Evolutionary conservation across 129 eudicot species (phyloP), one percentile per base, ranked within the genome.

Genomic region (Smallanthus sonchifolius): DNA sequence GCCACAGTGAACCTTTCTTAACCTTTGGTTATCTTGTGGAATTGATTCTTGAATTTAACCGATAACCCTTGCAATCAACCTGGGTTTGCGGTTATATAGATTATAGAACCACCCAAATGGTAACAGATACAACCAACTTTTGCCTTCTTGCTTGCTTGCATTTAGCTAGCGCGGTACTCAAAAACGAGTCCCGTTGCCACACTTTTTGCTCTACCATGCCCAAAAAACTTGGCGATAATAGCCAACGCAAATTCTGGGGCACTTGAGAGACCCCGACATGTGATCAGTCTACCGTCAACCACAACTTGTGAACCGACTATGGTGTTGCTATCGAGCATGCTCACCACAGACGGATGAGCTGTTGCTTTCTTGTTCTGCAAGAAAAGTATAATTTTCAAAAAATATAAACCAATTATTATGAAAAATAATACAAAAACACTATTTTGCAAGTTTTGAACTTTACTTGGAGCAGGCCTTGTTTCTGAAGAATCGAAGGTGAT

Each of bases 141-240:
- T 15, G 39, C 19, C 10, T 35, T 10, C 61, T 47, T 45, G 15
- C 63, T 71, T 16, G 9, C 38, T 4, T 52, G 48, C 73, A 30
- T 17, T 72, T 84, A 88, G 63, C 69, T 82, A 56, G 77, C 81
- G 44, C 86, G 85, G 81, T 90, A 94, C 75, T 88, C 87, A 10
- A 77, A 91, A 43, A 94, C 99, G 3, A 94, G 96, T n/a, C 96
- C 97, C 24, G 87, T 89, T 17, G 99, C 99, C n/a, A 94, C 97
- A 78, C 99, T 86, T 78, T 89, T 85, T 43, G 97, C 97, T 65
- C 99, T 80, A 14, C 91, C 93, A 67, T 88, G 86, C 42, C 97
- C 99, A 45, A 85, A 94, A 74, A 90, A 85, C 87, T 94, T 94
- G 77, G 83, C 73, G n/a, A 94, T 96, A 32, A 90, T 87, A 75